A percentile compares a stretch with the other conserved stretches of the same genome.
Conservation (phyloP, 495 filamentous ascomycete genomes). For the Articulospora tetracladia region DNA sequence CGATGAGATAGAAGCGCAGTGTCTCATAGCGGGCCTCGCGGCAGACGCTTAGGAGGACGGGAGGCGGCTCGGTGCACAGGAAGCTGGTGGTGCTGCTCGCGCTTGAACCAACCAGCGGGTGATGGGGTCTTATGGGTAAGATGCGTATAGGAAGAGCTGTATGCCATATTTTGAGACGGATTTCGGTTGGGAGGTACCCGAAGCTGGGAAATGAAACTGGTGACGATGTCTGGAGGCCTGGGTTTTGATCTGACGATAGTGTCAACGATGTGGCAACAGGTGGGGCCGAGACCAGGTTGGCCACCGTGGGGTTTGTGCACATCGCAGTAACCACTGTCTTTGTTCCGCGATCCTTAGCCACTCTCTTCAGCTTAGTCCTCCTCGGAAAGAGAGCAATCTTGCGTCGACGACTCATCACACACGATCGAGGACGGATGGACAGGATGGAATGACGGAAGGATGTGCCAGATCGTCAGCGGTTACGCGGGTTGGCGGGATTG, state of each 20-base stretch:
- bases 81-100: not conserved
- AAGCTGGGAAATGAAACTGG: not conserved
- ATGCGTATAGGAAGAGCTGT: slow-evolving; percentile 16
- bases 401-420: not conserved
- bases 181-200: not conserved
- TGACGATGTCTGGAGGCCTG: not conserved
- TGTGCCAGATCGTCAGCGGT: not conserved
- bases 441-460: not conserved
- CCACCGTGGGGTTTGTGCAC: not conserved
- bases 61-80: not conserved
- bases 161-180: slow-evolving; percentile 3
- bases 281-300: not conserved
- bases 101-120: not conserved
- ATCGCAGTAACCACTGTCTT: not conserved
- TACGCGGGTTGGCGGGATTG: not conserved
- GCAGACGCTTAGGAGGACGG: not conserved
- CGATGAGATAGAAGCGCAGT: not conserved
- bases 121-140: not conserved
- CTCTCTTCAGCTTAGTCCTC: not conserved
- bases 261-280: not conserved
- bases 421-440: not conserved
- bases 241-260: not conserved
- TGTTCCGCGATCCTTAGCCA: not conserved
- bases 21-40: not conserved
- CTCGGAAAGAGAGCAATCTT: not conserved